Conservation (phyloP, 78 protist genomes). For the Abeoforma whisleri region DNA sequence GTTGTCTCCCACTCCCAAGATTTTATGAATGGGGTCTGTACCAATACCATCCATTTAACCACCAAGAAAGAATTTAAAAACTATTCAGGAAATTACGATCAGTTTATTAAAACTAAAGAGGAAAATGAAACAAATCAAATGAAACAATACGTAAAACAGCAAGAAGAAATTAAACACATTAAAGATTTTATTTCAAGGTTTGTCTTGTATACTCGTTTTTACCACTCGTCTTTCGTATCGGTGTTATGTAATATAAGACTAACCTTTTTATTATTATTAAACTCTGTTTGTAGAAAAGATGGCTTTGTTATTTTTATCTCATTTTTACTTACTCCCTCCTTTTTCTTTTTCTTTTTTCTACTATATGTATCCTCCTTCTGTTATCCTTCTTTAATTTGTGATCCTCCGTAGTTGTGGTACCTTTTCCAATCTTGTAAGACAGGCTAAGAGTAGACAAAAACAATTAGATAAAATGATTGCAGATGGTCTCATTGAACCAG, state of each 20-base stretch:
- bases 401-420: background rate
- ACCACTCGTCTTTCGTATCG: no score
- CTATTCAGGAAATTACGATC: conserved; percentile 71
- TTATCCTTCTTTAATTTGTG: conserved; percentile 7
- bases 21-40: conserved; percentile 76
- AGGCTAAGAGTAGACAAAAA: background rate
- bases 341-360: background rate
- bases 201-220: conserved; percentile 7
- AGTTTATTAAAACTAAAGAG: conserved; percentile 53
- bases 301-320: background rate
- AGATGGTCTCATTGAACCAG: conserved; percentile 69
- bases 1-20: conserved; percentile 76
- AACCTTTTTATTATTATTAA: no score
- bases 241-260: no score
- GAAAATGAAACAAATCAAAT: conserved; percentile 66
- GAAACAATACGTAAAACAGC: conserved; percentile 74
- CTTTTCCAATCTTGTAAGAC: background rate
- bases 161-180: conserved; percentile 78
- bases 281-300: background rate
- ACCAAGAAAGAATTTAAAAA: conserved; percentile 45
- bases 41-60: conserved; percentile 70
- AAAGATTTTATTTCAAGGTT: conserved; percentile 64
- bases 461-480: conserved; percentile 61
- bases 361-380: background rate
- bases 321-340: no score